Evolutionary conservation across 2,329 filamentous ascomycete species (phyloP), one percentile per base, ranked within the genome.

Genomic region (Xylariaceae sp.): DNA sequence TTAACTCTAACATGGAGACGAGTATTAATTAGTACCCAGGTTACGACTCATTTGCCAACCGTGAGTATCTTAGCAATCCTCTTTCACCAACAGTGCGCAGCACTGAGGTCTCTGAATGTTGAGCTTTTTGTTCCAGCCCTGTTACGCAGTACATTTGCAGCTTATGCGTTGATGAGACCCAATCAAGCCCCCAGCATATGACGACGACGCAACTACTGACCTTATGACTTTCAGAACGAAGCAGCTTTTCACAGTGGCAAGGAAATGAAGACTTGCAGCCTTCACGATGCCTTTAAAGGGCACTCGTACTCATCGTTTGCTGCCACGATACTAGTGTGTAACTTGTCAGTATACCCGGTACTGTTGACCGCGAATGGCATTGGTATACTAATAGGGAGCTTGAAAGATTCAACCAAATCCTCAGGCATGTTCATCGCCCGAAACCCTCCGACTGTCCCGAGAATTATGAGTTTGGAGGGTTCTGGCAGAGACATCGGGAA

Each of bases 401-500:
- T 18, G 19, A 12, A 49, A 54, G 52, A 47, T 91, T 95, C 63
- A 89, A 89, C 41, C 76, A 79, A 17, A 91, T 95, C 53, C 70
- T 95, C 13, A 77, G 81, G 24, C 91, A 96, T 62, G 74, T 91
- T 1, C 87, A 95, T 63, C 78, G 83, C 15, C 78, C 80, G 2
- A 79, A 79, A 41, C 71, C 81, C 0, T 73, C 83, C 19, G 88
- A 95, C 50, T 74, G 75, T 31, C 84, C 89, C 3, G 75, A 85
- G 26, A 85, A 95, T 57, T 69, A 89, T 17, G 83, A 72, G 37
- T 65, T 87, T 52, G 89, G 89, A 3, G 73, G 78, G 16, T 96
- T 89, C 63, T 96, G 91, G 91, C 85, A 80, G 54, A 79, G 88
- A 2, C 91, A 97, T 62, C 78, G 89, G 3, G 74, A 81, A 11